Evolutionary conservation across 768 basidiomycete species (phyloP).

Genomic region (Strobilomyces echinocephalus): DNA sequence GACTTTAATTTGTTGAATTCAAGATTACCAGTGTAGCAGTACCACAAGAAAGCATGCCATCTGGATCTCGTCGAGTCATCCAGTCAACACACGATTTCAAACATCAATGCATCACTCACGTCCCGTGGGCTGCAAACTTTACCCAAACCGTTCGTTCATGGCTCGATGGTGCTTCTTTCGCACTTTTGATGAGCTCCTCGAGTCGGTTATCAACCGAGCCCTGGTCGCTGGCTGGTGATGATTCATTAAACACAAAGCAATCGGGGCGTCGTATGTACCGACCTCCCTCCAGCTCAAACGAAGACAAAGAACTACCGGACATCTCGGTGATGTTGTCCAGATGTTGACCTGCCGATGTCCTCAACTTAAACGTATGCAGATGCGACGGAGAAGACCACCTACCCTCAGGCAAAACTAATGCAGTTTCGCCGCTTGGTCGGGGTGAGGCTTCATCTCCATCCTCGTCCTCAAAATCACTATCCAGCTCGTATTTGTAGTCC

Average conservation of each 20-base stretch:
- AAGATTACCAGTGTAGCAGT: conserved; percentile 22
- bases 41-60: conserved; percentile 25
- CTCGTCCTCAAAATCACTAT: conserved; percentile 27
- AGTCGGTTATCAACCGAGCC: background rate
- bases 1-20: conserved; percentile 17
- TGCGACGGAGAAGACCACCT: background rate
- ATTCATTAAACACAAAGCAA: conserved; percentile 7
- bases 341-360: conserved; percentile 1
- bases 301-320: conserved; percentile 5
- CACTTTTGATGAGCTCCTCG: conserved; percentile 8
- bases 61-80: conserved; percentile 3
- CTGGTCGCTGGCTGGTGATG: conserved; percentile 2
- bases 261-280: background rate
- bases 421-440: background rate
- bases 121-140: conserved; percentile 15
- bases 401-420: conserved; percentile 1
- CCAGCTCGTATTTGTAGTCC: conserved; percentile 18
- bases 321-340: background rate
- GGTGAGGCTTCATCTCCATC: conserved; percentile 6
- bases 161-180: background rate
- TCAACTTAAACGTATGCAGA: background rate
- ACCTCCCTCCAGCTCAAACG: conserved; percentile 11
- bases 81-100: background rate
- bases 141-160: conserved; percentile 1
- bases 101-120: conserved; percentile 4